Evolutionary conservation across 1,284 basidiomycete species (phyloP).

Genomic region (Peniophora sp.): DNA sequence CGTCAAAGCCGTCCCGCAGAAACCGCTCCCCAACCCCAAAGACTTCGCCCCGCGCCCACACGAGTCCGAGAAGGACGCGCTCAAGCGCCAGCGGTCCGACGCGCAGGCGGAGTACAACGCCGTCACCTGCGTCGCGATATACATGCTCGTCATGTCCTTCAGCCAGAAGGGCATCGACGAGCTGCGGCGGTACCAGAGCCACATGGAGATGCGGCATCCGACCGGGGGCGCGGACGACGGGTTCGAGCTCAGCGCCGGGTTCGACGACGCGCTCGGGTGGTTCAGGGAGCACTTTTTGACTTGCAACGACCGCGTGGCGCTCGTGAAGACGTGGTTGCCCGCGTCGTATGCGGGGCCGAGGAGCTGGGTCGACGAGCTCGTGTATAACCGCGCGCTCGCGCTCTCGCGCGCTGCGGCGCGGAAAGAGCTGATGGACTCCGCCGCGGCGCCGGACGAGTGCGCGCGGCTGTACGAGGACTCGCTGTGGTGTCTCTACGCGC

Average conservation of each 20-base stretch:
- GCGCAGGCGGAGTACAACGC: slow-evolving; percentile 73
- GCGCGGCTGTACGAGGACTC: slow-evolving; percentile 94
- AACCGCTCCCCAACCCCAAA: slow-evolving; percentile 65
- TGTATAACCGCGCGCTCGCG: slow-evolving; percentile 70
- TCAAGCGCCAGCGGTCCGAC: slow-evolving; percentile 57
- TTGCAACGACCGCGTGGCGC: slow-evolving; percentile 64
- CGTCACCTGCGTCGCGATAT: slow-evolving; percentile 82
- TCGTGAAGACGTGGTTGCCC: slow-evolving; percentile 79
- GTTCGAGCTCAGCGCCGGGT: slow-evolving; percentile 64
- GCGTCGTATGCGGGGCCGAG: slow-evolving; percentile 63
- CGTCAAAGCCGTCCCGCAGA: slow-evolving; percentile 70
- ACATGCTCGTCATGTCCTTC: slow-evolving; percentile 90
- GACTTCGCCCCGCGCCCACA: slow-evolving; percentile 66
- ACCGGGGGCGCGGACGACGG: no score
- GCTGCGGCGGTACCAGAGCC: slow-evolving; percentile 62
- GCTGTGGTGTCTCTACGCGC: slow-evolving; percentile 84
- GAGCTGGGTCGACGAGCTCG: slow-evolving; percentile 73
- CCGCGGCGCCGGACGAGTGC: slow-evolving; percentile 70
- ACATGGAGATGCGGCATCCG: slow-evolving; percentile 69
- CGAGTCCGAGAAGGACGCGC: slow-evolving; percentile 62
- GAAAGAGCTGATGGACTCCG: slow-evolving; percentile 83
- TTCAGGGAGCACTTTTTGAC: slow-evolving; percentile 74
- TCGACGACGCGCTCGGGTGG: slow-evolving; percentile 69
- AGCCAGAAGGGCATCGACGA: slow-evolving; percentile 85
- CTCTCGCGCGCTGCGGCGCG: slow-evolving; percentile 78